Percentiles rank a stretch among this genome's conserved stretches.
phyloP scores from a whole-genome alignment of 129 eudicot genomes.

The Lactuca saligna region DNA sequence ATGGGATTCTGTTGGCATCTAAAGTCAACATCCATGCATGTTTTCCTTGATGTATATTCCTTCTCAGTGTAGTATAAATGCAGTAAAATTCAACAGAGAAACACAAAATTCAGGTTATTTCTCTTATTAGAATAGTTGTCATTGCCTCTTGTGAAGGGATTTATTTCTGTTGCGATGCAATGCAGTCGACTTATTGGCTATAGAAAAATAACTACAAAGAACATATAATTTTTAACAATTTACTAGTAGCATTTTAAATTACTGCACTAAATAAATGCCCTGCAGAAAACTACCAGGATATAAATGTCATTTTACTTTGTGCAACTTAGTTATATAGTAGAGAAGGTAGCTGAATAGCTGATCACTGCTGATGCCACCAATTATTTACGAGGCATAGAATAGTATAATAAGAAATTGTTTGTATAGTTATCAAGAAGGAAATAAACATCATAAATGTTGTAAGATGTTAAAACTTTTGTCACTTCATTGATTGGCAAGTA shows the following conservation, averaged over 20 bases:
- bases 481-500: conserved; percentile 7
- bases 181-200: conserved; percentile 11
- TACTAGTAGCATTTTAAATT: neutral
- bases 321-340: neutral
- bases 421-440: conserved; percentile 11
- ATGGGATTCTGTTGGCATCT: neutral
- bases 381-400: neutral
- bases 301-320: neutral
- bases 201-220: conserved; percentile 4
- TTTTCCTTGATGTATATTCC: conserved; percentile 14
- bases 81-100: conserved; percentile 9
- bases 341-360: neutral
- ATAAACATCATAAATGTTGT: conserved; percentile 1
- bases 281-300: neutral
- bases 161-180: neutral
- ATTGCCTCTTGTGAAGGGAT: neutral
- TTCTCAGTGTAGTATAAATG: conserved; percentile 2
- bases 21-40: conserved; percentile 15
- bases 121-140: conserved; percentile 10
- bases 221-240: neutral
- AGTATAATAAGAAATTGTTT: neutral
- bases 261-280: conserved; percentile 1
- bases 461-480: neutral
- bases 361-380: neutral
- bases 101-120: conserved; percentile 2